Conservation (phyloP, 2,329 filamentous ascomycete species). For the Trichoderma asperellum region DNA sequence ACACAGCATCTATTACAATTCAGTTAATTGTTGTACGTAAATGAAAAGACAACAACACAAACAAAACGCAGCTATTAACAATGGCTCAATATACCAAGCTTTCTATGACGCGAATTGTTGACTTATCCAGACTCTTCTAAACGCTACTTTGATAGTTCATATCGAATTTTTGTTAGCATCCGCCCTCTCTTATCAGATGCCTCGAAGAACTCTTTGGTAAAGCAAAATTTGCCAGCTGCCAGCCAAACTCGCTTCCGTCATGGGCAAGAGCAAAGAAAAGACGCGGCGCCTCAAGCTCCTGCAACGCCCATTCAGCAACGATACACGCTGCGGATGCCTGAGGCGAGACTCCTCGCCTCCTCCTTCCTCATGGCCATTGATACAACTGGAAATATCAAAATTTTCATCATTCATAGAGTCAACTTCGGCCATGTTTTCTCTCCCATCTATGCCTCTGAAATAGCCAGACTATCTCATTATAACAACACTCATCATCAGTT, state of each 20-base stretch:
- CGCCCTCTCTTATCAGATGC: not conserved
- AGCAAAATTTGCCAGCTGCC: not conserved
- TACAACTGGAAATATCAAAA: not conserved
- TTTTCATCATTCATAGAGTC: not conserved
- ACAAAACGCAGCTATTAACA: not conserved
- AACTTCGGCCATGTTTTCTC: not conserved
- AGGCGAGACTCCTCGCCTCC: not conserved
- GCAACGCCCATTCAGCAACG: not conserved
- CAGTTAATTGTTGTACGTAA: not conserved
- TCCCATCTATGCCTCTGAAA: not conserved
- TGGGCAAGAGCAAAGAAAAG: not conserved
- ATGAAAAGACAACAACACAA: not conserved
- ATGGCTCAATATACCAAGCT: not conserved
- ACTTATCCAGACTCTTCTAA: not conserved
- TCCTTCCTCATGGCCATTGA: not conserved
- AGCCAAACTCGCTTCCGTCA: not conserved
- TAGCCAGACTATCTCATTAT: slow-evolving; percentile 10
- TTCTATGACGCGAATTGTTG: not conserved
- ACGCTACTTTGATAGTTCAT: not conserved
- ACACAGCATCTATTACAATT: not conserved
- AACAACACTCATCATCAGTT: not conserved
- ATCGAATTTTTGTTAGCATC: not conserved
- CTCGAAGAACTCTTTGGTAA: not conserved
- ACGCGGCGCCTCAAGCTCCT: not conserved
- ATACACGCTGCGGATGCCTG: not conserved